Conservation (phyloP, 768 basidiomycete genomes). For the Termitomyces sp. region DNA sequence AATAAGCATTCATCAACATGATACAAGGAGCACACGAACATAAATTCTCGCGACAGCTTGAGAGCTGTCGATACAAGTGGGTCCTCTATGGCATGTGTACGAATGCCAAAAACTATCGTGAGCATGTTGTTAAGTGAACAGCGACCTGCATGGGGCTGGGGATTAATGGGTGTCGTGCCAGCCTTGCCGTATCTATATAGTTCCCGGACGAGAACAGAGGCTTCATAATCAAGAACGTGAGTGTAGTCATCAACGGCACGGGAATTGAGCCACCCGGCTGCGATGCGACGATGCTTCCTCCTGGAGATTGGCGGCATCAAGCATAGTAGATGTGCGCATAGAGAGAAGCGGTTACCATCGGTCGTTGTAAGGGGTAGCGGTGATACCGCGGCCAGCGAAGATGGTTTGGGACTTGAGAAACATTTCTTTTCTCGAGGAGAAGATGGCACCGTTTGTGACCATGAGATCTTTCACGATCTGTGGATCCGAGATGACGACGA, state of each 20-base stretch:
- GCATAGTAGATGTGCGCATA: neutral
- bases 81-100: conserved; percentile 31
- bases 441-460: conserved; percentile 37
- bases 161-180: conserved; percentile 30
- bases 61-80: conserved; percentile 31
- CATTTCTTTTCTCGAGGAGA: conserved; percentile 40
- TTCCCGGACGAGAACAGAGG: conserved; percentile 29
- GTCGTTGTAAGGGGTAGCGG: conserved; percentile 37
- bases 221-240: conserved; percentile 31
- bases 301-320: conserved; percentile 15
- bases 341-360: conserved; percentile 22
- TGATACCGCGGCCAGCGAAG: conserved; percentile 37
- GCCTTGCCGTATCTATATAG: conserved; percentile 26
- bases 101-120: conserved; percentile 34
- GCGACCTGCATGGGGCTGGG: conserved; percentile 32
- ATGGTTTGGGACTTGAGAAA: conserved; percentile 41
- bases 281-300: conserved; percentile 38
- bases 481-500: conserved; percentile 39
- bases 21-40: conserved; percentile 21
- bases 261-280: conserved; percentile 24
- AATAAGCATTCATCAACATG: neutral
- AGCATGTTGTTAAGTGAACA: conserved; percentile 40
- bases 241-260: conserved; percentile 30
- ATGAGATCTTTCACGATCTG: conserved; percentile 37
- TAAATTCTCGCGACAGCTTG: conserved; percentile 36